Evolutionary conservation across 164 flowering plant genomes (phyloP), one percentile per base, ranked within the genome.

Genomic region (Litsea cubeba): DNA sequence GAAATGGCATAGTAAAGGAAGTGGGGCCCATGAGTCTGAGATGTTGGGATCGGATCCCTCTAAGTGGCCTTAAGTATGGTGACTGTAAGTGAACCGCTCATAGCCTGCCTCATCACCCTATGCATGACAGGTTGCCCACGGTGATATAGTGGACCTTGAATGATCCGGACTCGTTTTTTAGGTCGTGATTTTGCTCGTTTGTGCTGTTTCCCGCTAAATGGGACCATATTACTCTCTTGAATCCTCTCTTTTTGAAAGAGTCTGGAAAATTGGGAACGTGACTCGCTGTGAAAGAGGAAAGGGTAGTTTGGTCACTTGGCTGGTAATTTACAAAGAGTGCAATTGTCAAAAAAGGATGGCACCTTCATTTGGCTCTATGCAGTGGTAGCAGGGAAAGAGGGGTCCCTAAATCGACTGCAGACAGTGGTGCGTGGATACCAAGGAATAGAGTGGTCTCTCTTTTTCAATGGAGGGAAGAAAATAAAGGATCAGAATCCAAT

Each of bases 261-360:
- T 11, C 46, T 40, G 46, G 46, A 40, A 7, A 40, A 40, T 40
- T 40, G 46, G 46, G 46, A 35, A 35, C 10, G 1, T 8, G 60
- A 17, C n/a, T 54, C n/a, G n/a, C n/a, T 4, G 0, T 3, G 3
- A 14, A 54, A 3, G 60, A 54, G 5, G n/a, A 0, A 54, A 54
- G 6, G 17, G 17, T 14, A 3, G 60, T 3, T 54, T 15, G n/a
- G 60, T 54, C n/a, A 15, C 18, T 54, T 54, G n/a, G 2, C 11
- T 7, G 11, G 46, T 40, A 40, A 35, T 5, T 5, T 0, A 11
- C 46, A 40, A 10, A 54, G 60, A 20, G n/a, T 54, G 20, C 18
- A 49, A 74, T 20, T 73, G 77, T 78, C 77, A 74, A 78, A 78
- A 78, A 78, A 75, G 80, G 63, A 46, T 2, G 68, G 77, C 77